Conservation (phyloP, 1,284 basidiomycete species). For the Cryptococcus sp. region DNA sequence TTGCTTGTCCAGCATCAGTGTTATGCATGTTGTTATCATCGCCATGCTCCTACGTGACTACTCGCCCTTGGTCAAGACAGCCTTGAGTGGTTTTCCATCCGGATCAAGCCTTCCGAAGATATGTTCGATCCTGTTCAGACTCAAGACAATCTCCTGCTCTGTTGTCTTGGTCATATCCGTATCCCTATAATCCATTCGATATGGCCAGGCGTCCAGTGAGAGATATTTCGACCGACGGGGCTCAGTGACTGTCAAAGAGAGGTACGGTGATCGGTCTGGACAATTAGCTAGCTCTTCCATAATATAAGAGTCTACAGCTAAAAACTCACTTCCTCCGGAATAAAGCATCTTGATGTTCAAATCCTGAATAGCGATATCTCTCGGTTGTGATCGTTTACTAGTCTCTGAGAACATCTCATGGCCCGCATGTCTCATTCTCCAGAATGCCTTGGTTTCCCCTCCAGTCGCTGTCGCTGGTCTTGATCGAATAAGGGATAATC, state of each 20-base stretch:
- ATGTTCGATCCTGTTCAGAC: conserved; percentile 17
- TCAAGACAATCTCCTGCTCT: conserved; percentile 16
- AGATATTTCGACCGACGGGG: not conserved
- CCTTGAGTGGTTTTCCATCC: not conserved
- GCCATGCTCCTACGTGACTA: not conserved
- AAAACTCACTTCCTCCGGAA: not conserved
- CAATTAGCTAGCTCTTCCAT: not conserved
- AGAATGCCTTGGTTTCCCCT: not conserved
- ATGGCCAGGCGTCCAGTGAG: conserved; percentile 7
- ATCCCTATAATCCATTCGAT: conserved; percentile 15
- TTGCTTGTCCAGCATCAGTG: too few species aligned
- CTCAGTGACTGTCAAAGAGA: not conserved
- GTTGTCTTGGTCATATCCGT: conserved; percentile 3
- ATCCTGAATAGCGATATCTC: not conserved
- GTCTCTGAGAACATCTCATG: not conserved
- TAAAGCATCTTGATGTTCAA: not conserved
- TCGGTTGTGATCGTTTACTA: not conserved
- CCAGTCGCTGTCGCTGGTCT: not conserved
- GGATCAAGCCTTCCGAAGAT: conserved; percentile 13
- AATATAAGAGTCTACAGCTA: not conserved
- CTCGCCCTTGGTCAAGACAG: not conserved
- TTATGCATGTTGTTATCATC: too few species aligned
- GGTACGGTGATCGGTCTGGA: not conserved
- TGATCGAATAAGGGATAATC: conserved; percentile 1
- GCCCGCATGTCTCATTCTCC: not conserved